Percentiles rank a stretch among this genome's conserved stretches.
Conservation (phyloP, 2,329 filamentous ascomycete species). For the Cercospora canescens region DNA sequence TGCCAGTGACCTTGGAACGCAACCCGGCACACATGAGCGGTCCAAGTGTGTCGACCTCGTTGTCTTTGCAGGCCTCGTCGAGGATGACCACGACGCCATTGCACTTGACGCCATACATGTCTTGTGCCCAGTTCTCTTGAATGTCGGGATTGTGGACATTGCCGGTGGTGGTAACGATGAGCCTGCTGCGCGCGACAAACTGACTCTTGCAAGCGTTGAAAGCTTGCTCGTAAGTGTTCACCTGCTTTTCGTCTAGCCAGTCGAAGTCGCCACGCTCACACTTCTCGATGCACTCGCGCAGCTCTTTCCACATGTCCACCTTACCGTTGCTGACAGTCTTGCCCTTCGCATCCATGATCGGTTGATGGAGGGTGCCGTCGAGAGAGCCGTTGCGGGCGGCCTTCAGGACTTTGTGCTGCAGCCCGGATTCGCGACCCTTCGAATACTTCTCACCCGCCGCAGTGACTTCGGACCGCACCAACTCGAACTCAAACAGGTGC, state of each 20-base stretch:
- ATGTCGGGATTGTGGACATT: constrained; percentile 21
- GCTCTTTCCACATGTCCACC: constrained; percentile 17
- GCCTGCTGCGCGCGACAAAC: constrained; percentile 8
- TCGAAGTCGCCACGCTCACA: constrained; percentile 18
- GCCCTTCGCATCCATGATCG: background rate
- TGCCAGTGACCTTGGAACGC: constrained; percentile 20
- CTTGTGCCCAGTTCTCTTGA: constrained; percentile 19
- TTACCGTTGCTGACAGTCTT: background rate
- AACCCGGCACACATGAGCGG: constrained; percentile 16
- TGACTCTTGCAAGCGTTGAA: constrained; percentile 24
- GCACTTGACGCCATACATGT: constrained; percentile 13
- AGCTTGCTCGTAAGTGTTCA: constrained; percentile 15
- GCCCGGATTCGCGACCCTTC: constrained; percentile 12
- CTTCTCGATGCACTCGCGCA: constrained; percentile 15
- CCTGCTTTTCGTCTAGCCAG: constrained; percentile 8
- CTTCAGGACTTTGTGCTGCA: constrained; percentile 15
- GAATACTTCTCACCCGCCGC: constrained; percentile 15
- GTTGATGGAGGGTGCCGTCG: background rate
- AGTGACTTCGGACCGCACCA: constrained; percentile 18
- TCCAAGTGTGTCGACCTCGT: constrained; percentile 22
- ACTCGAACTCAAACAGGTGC: constrained; percentile 19
- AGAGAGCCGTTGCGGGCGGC: constrained; percentile 7
- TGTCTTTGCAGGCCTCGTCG: constrained; percentile 26
- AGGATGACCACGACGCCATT: constrained; percentile 21
- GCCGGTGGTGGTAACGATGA: constrained; percentile 26